These are phyloP conservation scores for Rhododendron kiyosumense DNA, from an alignment of 148 eudicot genomes.

Conservation along the genomic window DNA sequence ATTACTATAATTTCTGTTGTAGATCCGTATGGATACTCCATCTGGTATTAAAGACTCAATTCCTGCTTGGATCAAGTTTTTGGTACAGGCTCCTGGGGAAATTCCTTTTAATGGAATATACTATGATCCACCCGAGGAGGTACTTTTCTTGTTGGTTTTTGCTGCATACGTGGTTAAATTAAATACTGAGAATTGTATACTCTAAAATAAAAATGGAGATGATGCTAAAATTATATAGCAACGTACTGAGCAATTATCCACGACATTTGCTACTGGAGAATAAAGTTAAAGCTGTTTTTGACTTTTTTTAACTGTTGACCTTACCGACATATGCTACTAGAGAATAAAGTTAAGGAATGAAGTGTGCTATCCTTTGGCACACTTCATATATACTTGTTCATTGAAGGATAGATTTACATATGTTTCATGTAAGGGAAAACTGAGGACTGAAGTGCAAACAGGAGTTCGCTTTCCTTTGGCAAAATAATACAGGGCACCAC, in stretches of 20 bases:
- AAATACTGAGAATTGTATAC: not conserved
- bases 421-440: no score
- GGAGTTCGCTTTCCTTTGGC: no score
- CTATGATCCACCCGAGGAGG: conserved; percentile 98
- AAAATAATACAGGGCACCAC: no score
- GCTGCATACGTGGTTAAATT: not conserved
- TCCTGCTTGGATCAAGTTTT: conserved; percentile 97
- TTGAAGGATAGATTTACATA: no score
- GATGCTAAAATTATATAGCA: not conserved
- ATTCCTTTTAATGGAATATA: conserved; percentile 93
- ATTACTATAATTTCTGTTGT: conserved; percentile 10
- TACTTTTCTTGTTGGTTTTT: conserved; percentile 20
- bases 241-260: not conserved
- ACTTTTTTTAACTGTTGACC: not conserved
- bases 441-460: no score
- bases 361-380: no score
- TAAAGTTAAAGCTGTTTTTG: not conserved
- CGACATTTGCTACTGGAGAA: not conserved
- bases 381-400: no score
- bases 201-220: not conserved
- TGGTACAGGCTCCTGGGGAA: conserved; percentile 87
- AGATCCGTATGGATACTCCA: conserved; percentile 99
- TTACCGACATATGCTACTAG: not conserved
- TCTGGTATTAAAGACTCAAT: conserved; percentile 95
- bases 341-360: not conserved